Base-by-base conservation (phyloP, 495 filamentous ascomycete genomes). In the Collariella sp. region DNA sequence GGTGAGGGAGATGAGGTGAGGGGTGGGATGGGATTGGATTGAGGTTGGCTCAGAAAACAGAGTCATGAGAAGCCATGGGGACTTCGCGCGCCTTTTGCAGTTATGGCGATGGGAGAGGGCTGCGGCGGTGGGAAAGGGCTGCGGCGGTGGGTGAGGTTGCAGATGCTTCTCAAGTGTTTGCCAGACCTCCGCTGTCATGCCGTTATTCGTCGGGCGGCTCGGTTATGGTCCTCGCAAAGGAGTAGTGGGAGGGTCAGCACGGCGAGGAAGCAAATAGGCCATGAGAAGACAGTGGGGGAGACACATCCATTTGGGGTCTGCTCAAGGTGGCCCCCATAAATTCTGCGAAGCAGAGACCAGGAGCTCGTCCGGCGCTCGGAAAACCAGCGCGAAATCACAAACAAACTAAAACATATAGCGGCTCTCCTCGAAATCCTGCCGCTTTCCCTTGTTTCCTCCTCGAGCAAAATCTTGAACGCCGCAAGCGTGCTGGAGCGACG, bases 1-100 rank as follows among this genome's bases (percentile, higher is more conserved):
- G 60, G 50, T 76, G 29, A 71, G 64, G 62, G 71, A 74, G 55
- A 62, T 74, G 70, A 69, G 62, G 58, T 76, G 61, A 67, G 34
- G 55, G 13, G 18, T 15, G 19, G 24, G 16, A 9, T 16, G 16
- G 15, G 39, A 40, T 34, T 39, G 18, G 26, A 24, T 49, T 45
- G 23, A 12, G 34, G 29, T 5, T 23, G n/a, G n/a, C n/a, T n/a
- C n/a, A n/a, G n/a, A n/a, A n/a, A n/a, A n/a, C n/a, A n/a, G n/a
- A n/a, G n/a, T n/a, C n/a, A 5, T 12, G 34, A 35, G 9, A 29
- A 42, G n/a, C n/a, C 12, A 24, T 5, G n/a, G 39, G 23, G 29
- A 9, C 26, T 31, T 31, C 26, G 9, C 26, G 26, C 26, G 26
- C 5, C 26, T 9, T 5, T 5, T 9, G 26, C 4, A 4, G 9